Conservation (phyloP, 768 basidiomycete species). For the Mycena olivaceomarginata region DNA sequence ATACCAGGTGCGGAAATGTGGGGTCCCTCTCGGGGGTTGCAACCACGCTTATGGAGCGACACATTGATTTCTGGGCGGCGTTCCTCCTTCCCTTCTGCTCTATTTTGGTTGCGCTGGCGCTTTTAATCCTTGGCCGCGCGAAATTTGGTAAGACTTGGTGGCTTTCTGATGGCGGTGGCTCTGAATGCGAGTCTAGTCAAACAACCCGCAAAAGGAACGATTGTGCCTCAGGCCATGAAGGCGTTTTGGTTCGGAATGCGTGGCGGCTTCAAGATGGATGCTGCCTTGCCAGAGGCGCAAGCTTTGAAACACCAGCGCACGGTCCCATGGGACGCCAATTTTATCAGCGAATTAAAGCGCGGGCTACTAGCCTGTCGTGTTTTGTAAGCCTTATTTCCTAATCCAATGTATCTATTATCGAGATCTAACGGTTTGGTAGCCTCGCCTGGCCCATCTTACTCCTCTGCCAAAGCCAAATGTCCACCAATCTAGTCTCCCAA, state of each 20-base stretch:
- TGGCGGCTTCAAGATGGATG: constrained; percentile 39
- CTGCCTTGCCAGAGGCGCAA: constrained; percentile 23
- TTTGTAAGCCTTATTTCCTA: constrained; percentile 15
- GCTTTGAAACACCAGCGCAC: constrained; percentile 15
- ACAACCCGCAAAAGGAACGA: constrained; percentile 21
- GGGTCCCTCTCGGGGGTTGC: constrained; percentile 36
- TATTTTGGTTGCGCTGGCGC: constrained; percentile 14
- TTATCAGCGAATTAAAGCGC: constrained; percentile 35
- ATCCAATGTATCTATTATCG: not conserved
- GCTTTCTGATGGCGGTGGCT: not conserved
- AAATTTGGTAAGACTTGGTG: constrained; percentile 7
- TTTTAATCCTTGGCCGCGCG: constrained; percentile 14
- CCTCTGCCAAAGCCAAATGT: constrained; percentile 38
- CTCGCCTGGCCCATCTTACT: constrained; percentile 34
- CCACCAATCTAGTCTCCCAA: constrained; percentile 31
- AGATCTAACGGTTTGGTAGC: not conserved
- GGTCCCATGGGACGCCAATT: constrained; percentile 29
- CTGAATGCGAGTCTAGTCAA: constrained; percentile 19
- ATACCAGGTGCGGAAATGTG: constrained; percentile 26
- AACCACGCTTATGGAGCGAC: constrained; percentile 26
- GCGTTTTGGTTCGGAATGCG: constrained; percentile 33
- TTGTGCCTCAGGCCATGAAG: constrained; percentile 32
- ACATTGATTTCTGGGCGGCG: constrained; percentile 37
- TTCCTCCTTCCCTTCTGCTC: constrained; percentile 34
- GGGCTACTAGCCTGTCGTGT: constrained; percentile 38